phyloP scores from a whole-genome alignment of 2,329 filamentous ascomycete species.

The Ceratocystis smalleyi region DNA sequence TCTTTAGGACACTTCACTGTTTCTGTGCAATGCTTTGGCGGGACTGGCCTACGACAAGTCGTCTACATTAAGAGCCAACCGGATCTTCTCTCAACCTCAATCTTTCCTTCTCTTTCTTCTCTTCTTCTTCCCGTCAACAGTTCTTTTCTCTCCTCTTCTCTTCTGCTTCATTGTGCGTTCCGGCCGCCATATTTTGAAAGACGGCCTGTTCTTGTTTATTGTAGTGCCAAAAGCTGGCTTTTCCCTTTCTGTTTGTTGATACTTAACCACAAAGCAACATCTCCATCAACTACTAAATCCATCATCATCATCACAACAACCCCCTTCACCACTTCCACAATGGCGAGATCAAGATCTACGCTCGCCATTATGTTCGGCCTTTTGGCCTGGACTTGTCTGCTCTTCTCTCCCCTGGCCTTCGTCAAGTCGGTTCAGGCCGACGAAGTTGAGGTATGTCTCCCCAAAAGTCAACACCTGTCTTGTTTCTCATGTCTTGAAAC shows the following conservation, averaged over 20 bases:
- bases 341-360: conserved; percentile 48
- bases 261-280: conserved; percentile 10
- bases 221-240: conserved; percentile 18
- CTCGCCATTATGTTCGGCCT: conserved; percentile 72
- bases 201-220: neutral
- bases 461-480: neutral
- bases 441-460: conserved; percentile 39
- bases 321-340: conserved; percentile 22
- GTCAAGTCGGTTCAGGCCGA: conserved; percentile 61
- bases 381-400: conserved; percentile 78
- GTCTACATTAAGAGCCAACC: neutral
- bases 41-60: conserved; percentile 1
- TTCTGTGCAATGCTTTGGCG: conserved; percentile 25
- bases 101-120: conserved; percentile 3
- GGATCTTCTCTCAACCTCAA: neutral
- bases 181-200: conserved; percentile 6
- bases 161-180: conserved; percentile 14
- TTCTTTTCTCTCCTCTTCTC: conserved; percentile 18
- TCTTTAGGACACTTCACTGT: conserved; percentile 16
- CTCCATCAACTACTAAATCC: too few relatives aligned
- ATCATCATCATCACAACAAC: conserved; percentile 5
- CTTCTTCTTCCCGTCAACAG: conserved; percentile 19
- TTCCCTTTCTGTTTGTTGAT: conserved; percentile 14
- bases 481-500: neutral
- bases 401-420: conserved; percentile 77